Conservation (phyloP, 2,329 filamentous ascomycete genomes). For the Parastagonospora nodorum region DNA sequence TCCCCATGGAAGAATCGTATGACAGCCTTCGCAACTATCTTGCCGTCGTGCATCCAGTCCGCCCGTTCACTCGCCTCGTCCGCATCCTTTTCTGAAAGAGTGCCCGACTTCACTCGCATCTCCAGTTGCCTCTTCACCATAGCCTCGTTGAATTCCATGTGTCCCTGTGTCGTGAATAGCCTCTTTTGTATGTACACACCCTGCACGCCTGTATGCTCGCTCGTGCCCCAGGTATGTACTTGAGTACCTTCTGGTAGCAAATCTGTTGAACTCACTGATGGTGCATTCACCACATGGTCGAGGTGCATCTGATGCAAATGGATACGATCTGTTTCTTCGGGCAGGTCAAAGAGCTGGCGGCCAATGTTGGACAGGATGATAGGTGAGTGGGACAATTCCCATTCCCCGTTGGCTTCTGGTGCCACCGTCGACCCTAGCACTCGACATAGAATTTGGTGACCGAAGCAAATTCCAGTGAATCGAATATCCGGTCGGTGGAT, state of each 20-base stretch:
- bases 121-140: conserved; percentile 55
- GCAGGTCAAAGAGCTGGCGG: conserved; percentile 47
- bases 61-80: conserved; percentile 41
- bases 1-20: conserved; percentile 42
- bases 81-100: conserved; percentile 44
- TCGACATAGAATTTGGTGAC: conserved; percentile 54
- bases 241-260: conserved; percentile 42
- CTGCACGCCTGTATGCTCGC: conserved; percentile 52
- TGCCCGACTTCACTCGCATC: conserved; percentile 50
- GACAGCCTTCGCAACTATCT: conserved; percentile 35
- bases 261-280: conserved; percentile 28
- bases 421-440: conserved; percentile 49
- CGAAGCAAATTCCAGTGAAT: conserved; percentile 56
- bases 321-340: conserved; percentile 37
- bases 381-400: conserved; percentile 53
- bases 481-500: conserved; percentile 56
- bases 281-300: conserved; percentile 49
- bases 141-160: conserved; percentile 54
- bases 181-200: conserved; percentile 52
- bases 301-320: conserved; percentile 56
- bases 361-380: conserved; percentile 50
- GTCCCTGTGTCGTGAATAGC: conserved; percentile 55
- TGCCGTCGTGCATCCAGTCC: conserved; percentile 40
- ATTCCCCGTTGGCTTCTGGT: conserved; percentile 47
- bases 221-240: conserved; percentile 56